Evolutionary conservation across 306 rosid species (phyloP), one percentile per base, ranked within the genome.

Genomic region (Corylus americana): DNA sequence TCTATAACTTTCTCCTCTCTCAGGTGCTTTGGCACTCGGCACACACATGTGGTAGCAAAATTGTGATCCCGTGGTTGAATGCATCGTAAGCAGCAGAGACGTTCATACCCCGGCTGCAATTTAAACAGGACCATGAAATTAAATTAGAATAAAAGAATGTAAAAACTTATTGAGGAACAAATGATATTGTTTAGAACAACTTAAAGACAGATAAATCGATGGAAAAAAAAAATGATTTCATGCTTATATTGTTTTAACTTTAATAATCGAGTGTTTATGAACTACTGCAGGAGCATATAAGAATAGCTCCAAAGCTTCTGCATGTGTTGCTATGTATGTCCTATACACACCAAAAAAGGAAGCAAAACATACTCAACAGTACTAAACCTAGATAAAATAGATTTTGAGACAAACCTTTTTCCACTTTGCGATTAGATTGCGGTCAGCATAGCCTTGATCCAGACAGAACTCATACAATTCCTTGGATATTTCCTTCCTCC

Each of bases 11-110:
- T 94, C 82, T 90, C 98, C 85, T 92, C 96, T 86, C 98, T 90
- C 16, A 92, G 84, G 74, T 94, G 91, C 83, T 91, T 89, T 20
- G 98, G 98, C 29, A 94, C 98, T 58, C 98, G 92, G 73, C 97
- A 94, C 67, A 92, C 94, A 1, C 96, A 94, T 4, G 98, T 92
- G 16, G 97, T 94, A 13, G 92, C 93, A 82, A 92, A 94, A 84
- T 94, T 94, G 84, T 92, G 97, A 82, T 94, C 92, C 22, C 98
- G 91, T 5, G 97, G 94, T 84, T 92, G 97, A 49, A 94, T 94
- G 92, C 98, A 94, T 74, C 94, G 83, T 74, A 94, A 76, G 87
- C 98, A 94, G 74, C 97, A 94, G 12, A 94, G 84, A 44, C 92
- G 94, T 70, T 94, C 98, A 76, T 94, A 94, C 29, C 98, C 97